A percentile compares a stretch with the other conserved stretches of the same genome.
phyloP scores from a whole-genome alignment of 2,329 filamentous ascomycete species.

The Trichophyton verrucosum region DNA sequence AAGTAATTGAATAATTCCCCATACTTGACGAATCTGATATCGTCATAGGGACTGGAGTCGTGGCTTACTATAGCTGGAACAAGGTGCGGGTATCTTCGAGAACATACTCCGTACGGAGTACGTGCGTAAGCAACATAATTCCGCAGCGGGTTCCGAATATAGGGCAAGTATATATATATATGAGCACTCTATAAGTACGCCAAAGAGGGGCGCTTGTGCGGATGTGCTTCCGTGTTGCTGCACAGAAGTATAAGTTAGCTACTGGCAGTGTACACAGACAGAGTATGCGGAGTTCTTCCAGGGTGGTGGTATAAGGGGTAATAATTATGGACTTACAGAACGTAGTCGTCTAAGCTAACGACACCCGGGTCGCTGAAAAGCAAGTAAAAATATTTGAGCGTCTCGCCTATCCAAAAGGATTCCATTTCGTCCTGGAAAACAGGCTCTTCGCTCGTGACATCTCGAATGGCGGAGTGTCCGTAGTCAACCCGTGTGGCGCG shows the following conservation, averaged over 20 bases:
- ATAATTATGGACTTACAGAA: conserved; percentile 39
- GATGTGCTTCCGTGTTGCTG: conserved; percentile 43
- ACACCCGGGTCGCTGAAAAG: conserved; percentile 57
- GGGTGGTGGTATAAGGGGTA: neutral
- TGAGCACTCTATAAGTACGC: neutral
- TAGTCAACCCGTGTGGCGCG: conserved; percentile 52
- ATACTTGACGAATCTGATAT: neutral
- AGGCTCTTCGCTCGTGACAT: conserved; percentile 41
- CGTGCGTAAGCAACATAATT: no score
- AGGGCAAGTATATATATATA: neutral
- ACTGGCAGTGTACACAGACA: neutral
- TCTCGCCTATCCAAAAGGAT: conserved; percentile 86
- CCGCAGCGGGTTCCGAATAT: no score
- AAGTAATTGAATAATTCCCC: neutral
- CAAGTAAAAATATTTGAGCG: conserved; percentile 83
- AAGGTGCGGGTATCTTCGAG: neutral
- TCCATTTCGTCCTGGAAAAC: conserved; percentile 58
- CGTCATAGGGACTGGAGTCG: neutral
- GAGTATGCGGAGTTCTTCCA: neutral
- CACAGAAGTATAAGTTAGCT: neutral
- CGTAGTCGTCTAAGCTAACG: conserved; percentile 55
- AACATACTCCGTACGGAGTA: no score
- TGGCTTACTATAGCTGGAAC: neutral
- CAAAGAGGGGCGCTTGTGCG: conserved; percentile 24
- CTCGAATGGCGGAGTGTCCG: conserved; percentile 47